Evolutionary conservation across 495 filamentous ascomycete genomes (phyloP).

Genomic region (Xylaria castorea): DNA sequence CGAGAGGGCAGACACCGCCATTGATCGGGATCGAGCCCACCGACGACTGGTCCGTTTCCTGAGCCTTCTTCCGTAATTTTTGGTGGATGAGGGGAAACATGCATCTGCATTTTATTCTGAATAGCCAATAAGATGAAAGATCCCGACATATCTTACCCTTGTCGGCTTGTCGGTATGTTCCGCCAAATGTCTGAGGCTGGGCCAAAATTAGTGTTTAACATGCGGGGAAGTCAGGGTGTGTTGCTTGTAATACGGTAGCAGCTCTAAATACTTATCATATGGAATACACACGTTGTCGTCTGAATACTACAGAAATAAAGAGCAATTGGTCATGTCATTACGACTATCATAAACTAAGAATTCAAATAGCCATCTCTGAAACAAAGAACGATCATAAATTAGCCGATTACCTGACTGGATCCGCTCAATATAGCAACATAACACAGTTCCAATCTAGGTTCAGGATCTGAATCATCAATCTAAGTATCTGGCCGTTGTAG

Average conservation of each 20-base stretch:
- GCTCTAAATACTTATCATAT: neutral
- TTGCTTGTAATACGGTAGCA: neutral
- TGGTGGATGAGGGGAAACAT: constrained; percentile 11
- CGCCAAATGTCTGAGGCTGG: constrained; percentile 1
- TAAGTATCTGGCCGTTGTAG: neutral
- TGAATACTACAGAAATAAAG: neutral
- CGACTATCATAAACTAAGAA: neutral
- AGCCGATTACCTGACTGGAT: neutral
- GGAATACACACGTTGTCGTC: neutral
- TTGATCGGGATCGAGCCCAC: constrained; percentile 6
- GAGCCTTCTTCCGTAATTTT: constrained; percentile 9
- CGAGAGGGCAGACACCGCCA: neutral
- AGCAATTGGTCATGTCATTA: neutral
- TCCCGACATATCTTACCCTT: neutral
- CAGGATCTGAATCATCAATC: neutral
- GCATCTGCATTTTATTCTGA: neutral
- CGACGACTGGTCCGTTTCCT: neutral
- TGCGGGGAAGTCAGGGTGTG: neutral
- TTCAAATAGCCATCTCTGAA: neutral
- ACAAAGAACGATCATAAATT: neutral
- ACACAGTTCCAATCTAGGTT: neutral
- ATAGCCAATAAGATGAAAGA: neutral
- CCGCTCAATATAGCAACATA: neutral
- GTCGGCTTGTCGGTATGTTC: constrained; percentile 12
- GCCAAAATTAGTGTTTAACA: neutral